phyloP scores from a whole-genome alignment of 169 alveolate species.

The Plasmodium knowlesi region DNA sequence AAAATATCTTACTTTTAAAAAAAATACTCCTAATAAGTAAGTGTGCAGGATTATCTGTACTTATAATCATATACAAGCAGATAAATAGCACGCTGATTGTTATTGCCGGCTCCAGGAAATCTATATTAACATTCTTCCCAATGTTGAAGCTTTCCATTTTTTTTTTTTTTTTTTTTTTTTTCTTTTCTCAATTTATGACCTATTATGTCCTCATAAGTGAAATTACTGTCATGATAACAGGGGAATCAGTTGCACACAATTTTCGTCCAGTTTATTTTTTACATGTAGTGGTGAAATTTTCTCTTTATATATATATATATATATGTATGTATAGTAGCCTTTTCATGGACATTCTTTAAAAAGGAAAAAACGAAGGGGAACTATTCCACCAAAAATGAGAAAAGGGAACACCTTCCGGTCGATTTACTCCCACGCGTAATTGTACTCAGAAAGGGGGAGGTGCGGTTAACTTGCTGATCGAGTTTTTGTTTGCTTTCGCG shows the following conservation, averaged over 20 bases:
- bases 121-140: neutral
- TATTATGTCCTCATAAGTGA: neutral
- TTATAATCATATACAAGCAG: conserved; percentile 57
- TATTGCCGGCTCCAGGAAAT: conserved; percentile 48
- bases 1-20: conserved; percentile 27
- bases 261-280: neutral
- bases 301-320: neutral
- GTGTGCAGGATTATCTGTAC: conserved; percentile 48
- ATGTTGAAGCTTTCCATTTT: conserved; percentile 33
- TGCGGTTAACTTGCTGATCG: neutral
- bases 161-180: neutral
- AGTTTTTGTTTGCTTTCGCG: neutral
- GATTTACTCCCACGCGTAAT: neutral
- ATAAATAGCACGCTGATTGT: conserved; percentile 57
- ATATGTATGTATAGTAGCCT: neutral
- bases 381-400: neutral
- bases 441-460: neutral
- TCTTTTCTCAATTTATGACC: neutral
- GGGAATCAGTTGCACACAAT: neutral
- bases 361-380: neutral
- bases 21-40: conserved; percentile 21
- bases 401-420: neutral
- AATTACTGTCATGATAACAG: neutral
- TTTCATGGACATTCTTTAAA: neutral
- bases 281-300: neutral